Evolutionary conservation across 2,329 filamentous ascomycete species (phyloP).

Genomic region (Ceratocystis harringtonii): DNA sequence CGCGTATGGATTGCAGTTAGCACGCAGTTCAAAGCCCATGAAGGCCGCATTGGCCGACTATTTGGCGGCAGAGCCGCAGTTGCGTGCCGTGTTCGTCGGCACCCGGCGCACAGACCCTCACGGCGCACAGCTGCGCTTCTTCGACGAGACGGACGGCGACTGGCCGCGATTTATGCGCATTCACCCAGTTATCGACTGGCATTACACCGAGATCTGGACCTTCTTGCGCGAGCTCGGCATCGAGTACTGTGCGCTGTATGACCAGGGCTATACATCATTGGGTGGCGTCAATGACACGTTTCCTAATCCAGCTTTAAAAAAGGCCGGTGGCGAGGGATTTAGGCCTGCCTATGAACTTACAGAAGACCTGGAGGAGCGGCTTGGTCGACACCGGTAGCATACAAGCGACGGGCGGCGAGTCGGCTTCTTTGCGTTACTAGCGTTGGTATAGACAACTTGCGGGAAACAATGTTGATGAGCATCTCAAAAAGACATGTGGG

Average conservation of each 20-base stretch:
- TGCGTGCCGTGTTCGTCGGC: slow-evolving; percentile 62
- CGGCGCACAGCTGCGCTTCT: slow-evolving; percentile 60
- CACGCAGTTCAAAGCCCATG: slow-evolving; percentile 78
- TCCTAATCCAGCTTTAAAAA: slow-evolving; percentile 60
- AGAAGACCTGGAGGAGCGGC: slow-evolving; percentile 61
- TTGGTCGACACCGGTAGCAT: slow-evolving; percentile 45
- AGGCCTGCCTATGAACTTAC: slow-evolving; percentile 61
- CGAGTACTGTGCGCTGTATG: slow-evolving; percentile 76
- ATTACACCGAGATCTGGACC: slow-evolving; percentile 87
- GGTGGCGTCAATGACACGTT: slow-evolving; percentile 79
- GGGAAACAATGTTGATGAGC: background rate
- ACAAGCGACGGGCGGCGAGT: background rate
- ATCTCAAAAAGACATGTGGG: background rate
- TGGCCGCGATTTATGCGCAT: slow-evolving; percentile 91
- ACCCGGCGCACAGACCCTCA: slow-evolving; percentile 88
- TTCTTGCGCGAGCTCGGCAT: slow-evolving; percentile 68
- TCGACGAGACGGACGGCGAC: slow-evolving; percentile 72
- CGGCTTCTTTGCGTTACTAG: background rate
- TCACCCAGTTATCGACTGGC: slow-evolving; percentile 95
- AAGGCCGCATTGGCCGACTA: slow-evolving; percentile 83
- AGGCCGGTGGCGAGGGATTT: slow-evolving; percentile 31
- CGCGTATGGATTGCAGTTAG: slow-evolving; percentile 80
- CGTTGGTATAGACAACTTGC: background rate
- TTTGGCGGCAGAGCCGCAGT: slow-evolving; percentile 61
- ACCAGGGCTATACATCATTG: slow-evolving; percentile 77